A percentile compares a stretch with the other conserved stretches of the same genome.
Conservation (phyloP, 139 green algal species). For the Pleodorina starrii region DNA sequence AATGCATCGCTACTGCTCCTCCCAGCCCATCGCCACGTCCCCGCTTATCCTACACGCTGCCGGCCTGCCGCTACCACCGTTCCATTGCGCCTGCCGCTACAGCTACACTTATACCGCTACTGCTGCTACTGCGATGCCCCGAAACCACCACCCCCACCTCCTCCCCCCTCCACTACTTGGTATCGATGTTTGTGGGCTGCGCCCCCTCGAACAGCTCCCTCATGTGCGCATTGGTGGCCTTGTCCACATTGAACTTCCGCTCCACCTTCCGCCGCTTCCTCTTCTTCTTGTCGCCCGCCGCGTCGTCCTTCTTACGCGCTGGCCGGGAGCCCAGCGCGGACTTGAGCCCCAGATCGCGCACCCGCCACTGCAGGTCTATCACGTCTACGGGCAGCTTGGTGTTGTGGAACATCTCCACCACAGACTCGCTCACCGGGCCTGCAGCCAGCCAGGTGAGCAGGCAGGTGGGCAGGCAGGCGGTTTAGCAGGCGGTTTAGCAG, state of each 20-base stretch:
- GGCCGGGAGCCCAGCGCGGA: slow-evolving; percentile 23
- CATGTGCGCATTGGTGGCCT: slow-evolving; percentile 56
- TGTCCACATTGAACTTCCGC: slow-evolving; percentile 47
- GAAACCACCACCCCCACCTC: background rate
- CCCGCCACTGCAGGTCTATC: slow-evolving; percentile 21
- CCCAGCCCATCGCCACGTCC: no score
- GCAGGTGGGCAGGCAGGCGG: no score
- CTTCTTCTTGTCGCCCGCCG: background rate
- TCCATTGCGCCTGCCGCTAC: background rate
- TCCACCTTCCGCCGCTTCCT: slow-evolving; percentile 27
- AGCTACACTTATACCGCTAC: background rate
- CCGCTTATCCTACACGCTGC: no score
- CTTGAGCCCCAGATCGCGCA: slow-evolving; percentile 31
- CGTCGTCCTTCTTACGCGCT: slow-evolving; percentile 22
- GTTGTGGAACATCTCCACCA: slow-evolving; percentile 39
- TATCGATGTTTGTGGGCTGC: slow-evolving; percentile 50
- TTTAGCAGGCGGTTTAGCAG: no score
- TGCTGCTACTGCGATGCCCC: background rate
- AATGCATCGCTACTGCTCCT: no score
- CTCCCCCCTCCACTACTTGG: background rate
- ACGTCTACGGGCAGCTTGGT: slow-evolving; percentile 25
- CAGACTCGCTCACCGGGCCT: slow-evolving; percentile 21
- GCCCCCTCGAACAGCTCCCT: slow-evolving; percentile 33
- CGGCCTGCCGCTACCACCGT: no score
- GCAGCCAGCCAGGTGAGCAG: no score